These are phyloP conservation scores for Kandelia obovata DNA, from an alignment of 345 rosid genomes.

Conservation along the genomic window DNA sequence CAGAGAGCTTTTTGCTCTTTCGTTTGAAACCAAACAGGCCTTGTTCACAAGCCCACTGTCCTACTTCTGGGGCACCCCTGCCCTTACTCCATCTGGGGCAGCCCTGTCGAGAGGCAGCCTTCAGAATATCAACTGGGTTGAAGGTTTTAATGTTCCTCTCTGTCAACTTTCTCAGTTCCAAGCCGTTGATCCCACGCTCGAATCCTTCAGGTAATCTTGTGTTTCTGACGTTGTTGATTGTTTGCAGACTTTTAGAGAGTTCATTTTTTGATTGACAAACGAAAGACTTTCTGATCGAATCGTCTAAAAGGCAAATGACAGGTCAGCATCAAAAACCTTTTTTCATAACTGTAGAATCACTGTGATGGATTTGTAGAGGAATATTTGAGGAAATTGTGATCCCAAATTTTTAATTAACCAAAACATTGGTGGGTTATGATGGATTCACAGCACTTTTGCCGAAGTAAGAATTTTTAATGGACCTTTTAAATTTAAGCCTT, in stretches of 20 bases:
- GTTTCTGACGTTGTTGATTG: neutral
- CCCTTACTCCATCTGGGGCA: conserved; percentile 53
- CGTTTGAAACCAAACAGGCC: conserved; percentile 48
- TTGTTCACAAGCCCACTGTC: conserved; percentile 42
- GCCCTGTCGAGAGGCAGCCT: conserved; percentile 33
- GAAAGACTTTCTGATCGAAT: conserved; percentile 12
- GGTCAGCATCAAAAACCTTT: conserved; percentile 16
- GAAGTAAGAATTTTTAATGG: too few relatives aligned
- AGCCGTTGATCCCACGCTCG: conserved; percentile 26
- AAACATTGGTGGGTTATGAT: too few relatives aligned
- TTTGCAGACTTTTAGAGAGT: neutral
- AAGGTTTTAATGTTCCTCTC: conserved; percentile 63
- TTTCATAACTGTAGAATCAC: neutral
- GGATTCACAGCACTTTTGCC: too few relatives aligned
- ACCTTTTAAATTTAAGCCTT: too few relatives aligned
- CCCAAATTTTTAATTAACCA: too few relatives aligned
- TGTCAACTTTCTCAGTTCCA: conserved; percentile 37
- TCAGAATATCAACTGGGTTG: conserved; percentile 49
- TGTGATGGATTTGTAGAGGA: neutral
- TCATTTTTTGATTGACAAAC: neutral
- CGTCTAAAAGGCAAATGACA: neutral
- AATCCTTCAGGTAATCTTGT: conserved; percentile 55
- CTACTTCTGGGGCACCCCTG: conserved; percentile 82
- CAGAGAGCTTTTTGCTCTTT: conserved; percentile 36
- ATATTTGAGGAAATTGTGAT: too few relatives aligned